Base-by-base conservation (phyloP, 2,329 filamentous ascomycete genomes). In the Fusarium stilboides region DNA sequence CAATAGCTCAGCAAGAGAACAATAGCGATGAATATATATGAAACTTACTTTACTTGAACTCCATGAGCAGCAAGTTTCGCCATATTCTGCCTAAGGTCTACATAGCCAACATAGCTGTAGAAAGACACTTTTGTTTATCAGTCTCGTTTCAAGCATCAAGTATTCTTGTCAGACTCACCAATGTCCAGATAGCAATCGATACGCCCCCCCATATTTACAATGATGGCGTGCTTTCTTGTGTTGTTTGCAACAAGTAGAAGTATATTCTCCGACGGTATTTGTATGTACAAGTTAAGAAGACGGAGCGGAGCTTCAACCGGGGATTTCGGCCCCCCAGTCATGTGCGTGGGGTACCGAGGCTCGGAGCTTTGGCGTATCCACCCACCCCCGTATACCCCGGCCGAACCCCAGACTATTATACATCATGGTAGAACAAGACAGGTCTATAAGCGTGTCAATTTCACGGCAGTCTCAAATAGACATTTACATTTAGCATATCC, bases 101-200 rank as follows among this genome's bases (percentile, higher is more conserved):
- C 75, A 50, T 92, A 83, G 20, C 82, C 80, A 17, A 88, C 73
- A 70, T 88, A 89, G 79, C 86, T 88, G 72, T 86, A 89, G 47
- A 86, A 80, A 24, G 92, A 94, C 56, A 89, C 91, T 94, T 40
- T 26, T 8, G 14, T 34, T 37, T 33, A 57, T 70, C 31, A 69
- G 56, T 55, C 9, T 40, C 20, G 13, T 19, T n/a, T n/a, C 14
- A 4, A 6, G 8, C 9, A 13, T 17, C 6, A 31, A 8, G 8
- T 14, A n/a, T 39, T 5, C 12, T 39, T 8, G 8, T 15, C 14
- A 22, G 9, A 72, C 83, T 64, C 79, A 91, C 90, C 87, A 74
- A 90, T 86, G 78, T 93, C 91, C 57, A 92, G 67, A 74, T 91
- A 92, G 50, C 85, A 86, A 65, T 91, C 88, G 69, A 93, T 91